Conservation (phyloP, 2,329 filamentous ascomycete species). For the Botrytis deweyae region DNA sequence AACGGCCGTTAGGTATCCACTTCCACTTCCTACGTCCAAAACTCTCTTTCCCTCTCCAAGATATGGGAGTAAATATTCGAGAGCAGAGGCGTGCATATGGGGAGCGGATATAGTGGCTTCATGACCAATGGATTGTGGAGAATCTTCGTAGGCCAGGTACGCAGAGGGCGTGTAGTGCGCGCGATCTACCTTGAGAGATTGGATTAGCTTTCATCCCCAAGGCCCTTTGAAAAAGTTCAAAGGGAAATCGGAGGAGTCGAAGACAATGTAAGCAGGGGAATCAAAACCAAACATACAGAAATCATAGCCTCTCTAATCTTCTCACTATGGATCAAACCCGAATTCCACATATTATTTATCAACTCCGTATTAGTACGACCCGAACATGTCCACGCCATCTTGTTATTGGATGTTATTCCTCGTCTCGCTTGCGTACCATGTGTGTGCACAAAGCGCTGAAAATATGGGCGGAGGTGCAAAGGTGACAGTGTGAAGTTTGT, state of each 20-base stretch:
- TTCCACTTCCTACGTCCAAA: conserved; percentile 73
- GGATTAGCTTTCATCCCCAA: conserved; percentile 15
- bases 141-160: conserved; percentile 69
- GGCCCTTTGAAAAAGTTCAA: neutral
- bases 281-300: conserved; percentile 48
- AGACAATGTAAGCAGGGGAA: conserved; percentile 15
- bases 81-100: conserved; percentile 69
- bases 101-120: conserved; percentile 69
- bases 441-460: neutral
- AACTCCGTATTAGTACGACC: conserved; percentile 73
- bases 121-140: conserved; percentile 66
- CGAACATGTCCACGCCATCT: conserved; percentile 89
- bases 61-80: conserved; percentile 59
- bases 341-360: conserved; percentile 71
- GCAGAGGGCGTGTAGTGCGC: conserved; percentile 76
- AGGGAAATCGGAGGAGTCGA: conserved; percentile 8
- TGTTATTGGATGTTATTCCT: conserved; percentile 32
- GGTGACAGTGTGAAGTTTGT: neutral
- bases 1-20: conserved; percentile 84
- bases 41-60: conserved; percentile 54
- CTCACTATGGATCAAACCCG: conserved; percentile 69
- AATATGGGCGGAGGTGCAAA: neutral
- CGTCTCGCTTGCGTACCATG: neutral
- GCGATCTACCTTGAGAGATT: conserved; percentile 70
- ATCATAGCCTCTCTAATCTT: conserved; percentile 79